Evolutionary conservation across 257 asterid species (phyloP).

Genomic region (Solanum appendiculatum): DNA sequence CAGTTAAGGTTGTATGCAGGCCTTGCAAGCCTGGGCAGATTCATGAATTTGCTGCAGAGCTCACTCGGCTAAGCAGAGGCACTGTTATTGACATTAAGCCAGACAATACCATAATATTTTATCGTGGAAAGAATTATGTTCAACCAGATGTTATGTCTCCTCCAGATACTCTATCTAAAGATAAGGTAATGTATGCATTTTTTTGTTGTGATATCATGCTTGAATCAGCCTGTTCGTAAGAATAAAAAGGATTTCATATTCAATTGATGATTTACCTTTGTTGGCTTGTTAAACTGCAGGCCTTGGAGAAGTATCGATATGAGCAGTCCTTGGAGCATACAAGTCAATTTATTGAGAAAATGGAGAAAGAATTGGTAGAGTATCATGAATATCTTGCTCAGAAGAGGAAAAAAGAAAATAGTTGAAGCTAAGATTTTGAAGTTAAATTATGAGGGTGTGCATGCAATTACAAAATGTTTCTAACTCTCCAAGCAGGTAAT

Average conservation of each 20-base stretch:
- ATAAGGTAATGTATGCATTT: constrained; percentile 46
- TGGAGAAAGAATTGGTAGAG: constrained; percentile 82
- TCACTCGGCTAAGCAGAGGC: constrained; percentile 82
- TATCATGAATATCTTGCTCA: constrained; percentile 63
- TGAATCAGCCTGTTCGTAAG: background rate
- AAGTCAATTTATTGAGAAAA: constrained; percentile 72
- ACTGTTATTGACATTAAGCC: constrained; percentile 69
- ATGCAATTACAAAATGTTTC: background rate
- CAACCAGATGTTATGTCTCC: constrained; percentile 86
- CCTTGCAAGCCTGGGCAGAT: constrained; percentile 94
- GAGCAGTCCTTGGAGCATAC: constrained; percentile 93
- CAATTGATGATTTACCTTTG: background rate
- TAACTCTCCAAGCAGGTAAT: background rate
- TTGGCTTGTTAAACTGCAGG: constrained; percentile 29
- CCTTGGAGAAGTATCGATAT: constrained; percentile 64
- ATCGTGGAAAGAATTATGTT: constrained; percentile 87
- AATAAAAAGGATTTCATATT: background rate
- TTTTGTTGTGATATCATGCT: background rate
- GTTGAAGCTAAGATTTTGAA: background rate
- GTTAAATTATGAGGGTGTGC: background rate
- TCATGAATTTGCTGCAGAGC: constrained; percentile 70
- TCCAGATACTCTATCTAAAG: constrained; percentile 81
- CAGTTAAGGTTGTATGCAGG: constrained; percentile 78
- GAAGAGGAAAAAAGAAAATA: constrained; percentile 23
- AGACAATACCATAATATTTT: constrained; percentile 53